These are phyloP conservation scores for Curvularia hawaiiensis DNA, from an alignment of 2,329 filamentous ascomycete genomes.

Conservation along the genomic window DNA sequence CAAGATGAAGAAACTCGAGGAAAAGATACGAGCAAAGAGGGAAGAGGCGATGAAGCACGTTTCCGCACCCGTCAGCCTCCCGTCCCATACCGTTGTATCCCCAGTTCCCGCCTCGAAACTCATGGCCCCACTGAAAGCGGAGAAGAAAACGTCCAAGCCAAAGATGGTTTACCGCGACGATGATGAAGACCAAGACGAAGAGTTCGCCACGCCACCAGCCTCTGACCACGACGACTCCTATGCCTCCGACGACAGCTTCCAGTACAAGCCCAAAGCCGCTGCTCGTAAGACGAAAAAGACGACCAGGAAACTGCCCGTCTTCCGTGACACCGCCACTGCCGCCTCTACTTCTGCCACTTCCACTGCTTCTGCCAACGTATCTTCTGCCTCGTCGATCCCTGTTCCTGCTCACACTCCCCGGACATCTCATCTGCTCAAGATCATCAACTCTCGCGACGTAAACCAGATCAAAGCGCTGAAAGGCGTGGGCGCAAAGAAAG, in stretches of 20 bases:
- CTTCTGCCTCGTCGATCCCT: conserved; percentile 6
- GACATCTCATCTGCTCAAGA: conserved; percentile 66
- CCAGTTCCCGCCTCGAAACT: conserved; percentile 33
- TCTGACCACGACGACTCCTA: conserved; percentile 48
- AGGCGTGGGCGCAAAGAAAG: conserved; percentile 75
- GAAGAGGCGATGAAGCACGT: conserved; percentile 32
- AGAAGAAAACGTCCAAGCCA: conserved; percentile 26
- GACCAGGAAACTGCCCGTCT: conserved; percentile 45
- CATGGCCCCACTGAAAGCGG: conserved; percentile 44
- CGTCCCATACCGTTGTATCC: conserved; percentile 16
- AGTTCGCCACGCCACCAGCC: conserved; percentile 46
- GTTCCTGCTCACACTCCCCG: conserved; percentile 56
- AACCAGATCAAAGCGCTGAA: conserved; percentile 68
- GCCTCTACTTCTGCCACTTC: neutral
- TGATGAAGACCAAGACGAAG: conserved; percentile 49
- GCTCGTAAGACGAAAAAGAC: conserved; percentile 41
- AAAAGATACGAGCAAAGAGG: conserved; percentile 53
- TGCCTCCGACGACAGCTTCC: conserved; percentile 46
- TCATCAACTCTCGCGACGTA: conserved; percentile 75
- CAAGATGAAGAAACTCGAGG: conserved; percentile 61
- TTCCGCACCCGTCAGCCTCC: conserved; percentile 21
- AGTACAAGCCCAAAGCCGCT: conserved; percentile 34
- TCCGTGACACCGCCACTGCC: conserved; percentile 36
- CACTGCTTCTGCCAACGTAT: neutral
- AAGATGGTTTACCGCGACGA: conserved; percentile 24